Evolutionary conservation across 179 eudicot species (phyloP).

Genomic region (Patellifolia procumbens): DNA sequence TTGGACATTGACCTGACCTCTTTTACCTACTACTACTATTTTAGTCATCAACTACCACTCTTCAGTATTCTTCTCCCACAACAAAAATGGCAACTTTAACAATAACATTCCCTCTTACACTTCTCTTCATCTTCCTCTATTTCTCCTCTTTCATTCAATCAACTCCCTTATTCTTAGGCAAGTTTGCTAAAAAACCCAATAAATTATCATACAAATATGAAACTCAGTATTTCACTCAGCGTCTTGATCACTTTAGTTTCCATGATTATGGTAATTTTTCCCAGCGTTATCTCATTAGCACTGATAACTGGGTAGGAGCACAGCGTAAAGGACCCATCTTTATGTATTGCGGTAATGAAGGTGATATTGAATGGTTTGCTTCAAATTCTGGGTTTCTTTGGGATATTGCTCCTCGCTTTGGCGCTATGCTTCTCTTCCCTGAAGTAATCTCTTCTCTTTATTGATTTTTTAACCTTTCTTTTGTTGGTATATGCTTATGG

Average conservation of each 20-base stretch:
- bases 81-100: conserved; percentile 20
- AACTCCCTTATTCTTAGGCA: conserved; percentile 45
- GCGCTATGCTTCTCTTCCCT: conserved; percentile 78
- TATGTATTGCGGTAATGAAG: conserved; percentile 87
- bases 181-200: conserved; percentile 32
- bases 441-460: conserved; percentile 44
- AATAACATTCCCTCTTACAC: no score
- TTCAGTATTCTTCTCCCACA: not conserved
- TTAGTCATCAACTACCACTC: not conserved
- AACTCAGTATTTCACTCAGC: conserved; percentile 54
- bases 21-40: not conserved
- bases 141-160: conserved; percentile 12
- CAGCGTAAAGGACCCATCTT: conserved; percentile 54
- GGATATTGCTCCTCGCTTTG: conserved; percentile 77
- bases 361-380: conserved; percentile 89
- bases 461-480: not conserved
- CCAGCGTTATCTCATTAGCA: conserved; percentile 64
- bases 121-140: conserved; percentile 18
- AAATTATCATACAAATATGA: conserved; percentile 45
- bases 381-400: conserved; percentile 72
- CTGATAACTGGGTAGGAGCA: conserved; percentile 64
- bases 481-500: not conserved
- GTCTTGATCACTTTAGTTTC: conserved; percentile 80
- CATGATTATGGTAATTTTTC: conserved; percentile 49
- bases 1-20: not conserved